These are phyloP conservation scores for Candida buenavistaensis DNA, from an alignment of 1,139 yeast species.

Conservation along the genomic window DNA sequence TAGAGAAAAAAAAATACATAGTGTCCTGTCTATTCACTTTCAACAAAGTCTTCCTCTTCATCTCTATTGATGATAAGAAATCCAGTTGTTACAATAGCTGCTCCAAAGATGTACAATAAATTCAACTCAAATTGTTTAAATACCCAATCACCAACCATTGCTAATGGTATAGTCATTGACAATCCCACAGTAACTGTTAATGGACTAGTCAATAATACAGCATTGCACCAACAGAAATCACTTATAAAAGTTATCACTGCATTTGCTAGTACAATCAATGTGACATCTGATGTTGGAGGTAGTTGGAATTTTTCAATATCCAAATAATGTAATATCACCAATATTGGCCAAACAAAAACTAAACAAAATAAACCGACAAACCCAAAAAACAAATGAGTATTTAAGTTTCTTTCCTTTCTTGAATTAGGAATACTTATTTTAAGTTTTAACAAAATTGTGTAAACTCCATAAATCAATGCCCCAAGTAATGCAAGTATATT, in stretches of 20 bases:
- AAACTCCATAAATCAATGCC: conserved; percentile 87
- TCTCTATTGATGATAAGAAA: conserved; percentile 81
- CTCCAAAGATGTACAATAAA: conserved; percentile 71
- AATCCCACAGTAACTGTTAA: conserved; percentile 93
- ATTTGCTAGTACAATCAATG: conserved; percentile 59
- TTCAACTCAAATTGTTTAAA: conserved; percentile 66
- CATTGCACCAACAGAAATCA: conserved; percentile 95
- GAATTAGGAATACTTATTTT: conserved; percentile 48
- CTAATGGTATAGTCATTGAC: conserved; percentile 89
- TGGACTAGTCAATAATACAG: conserved; percentile 90
- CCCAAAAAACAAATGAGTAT: conserved; percentile 88
- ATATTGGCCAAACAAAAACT: conserved; percentile 79
- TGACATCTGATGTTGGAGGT: conserved; percentile 57
- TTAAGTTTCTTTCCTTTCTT: conserved; percentile 68
- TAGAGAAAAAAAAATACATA: background rate
- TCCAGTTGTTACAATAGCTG: conserved; percentile 74
- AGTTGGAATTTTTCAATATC: conserved; percentile 70
- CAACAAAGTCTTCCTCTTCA: conserved; percentile 58
- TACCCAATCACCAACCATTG: conserved; percentile 86
- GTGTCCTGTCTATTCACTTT: conserved; percentile 13
- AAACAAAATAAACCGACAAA: conserved; percentile 87
- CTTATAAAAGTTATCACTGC: conserved; percentile 79
- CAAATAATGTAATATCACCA: conserved; percentile 60
- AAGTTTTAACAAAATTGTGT: conserved; percentile 79
- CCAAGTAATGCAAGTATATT: conserved; percentile 78